These are phyloP conservation scores for Kokia cookei DNA, from an alignment of 441 rosid genomes.

Conservation along the genomic window DNA sequence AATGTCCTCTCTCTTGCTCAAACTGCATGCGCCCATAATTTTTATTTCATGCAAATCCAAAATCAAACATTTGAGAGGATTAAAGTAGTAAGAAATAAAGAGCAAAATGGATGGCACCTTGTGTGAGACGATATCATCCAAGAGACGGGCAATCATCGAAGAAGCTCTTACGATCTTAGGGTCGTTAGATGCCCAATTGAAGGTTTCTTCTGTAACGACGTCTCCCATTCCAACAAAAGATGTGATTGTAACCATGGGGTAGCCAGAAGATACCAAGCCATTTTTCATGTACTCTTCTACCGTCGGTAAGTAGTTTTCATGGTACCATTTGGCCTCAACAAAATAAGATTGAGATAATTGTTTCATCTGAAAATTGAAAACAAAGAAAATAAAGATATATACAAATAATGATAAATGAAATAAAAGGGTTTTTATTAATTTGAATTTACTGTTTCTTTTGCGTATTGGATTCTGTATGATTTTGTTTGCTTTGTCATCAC, in stretches of 20 bases:
- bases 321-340: constrained; percentile 21
- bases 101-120: constrained; percentile 2
- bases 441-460: constrained; percentile 5
- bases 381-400: neutral
- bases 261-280: neutral
- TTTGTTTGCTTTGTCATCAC: neutral
- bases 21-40: neutral
- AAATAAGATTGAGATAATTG: neutral
- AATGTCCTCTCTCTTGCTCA: too few species aligned
- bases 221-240: constrained; percentile 13
- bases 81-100: neutral
- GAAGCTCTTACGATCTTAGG: constrained; percentile 16
- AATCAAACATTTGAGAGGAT: neutral
- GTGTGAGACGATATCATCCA: constrained; percentile 21
- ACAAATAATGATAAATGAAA: neutral
- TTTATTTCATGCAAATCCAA: neutral
- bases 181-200: constrained; percentile 20
- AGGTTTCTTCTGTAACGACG: constrained; percentile 12
- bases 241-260: neutral
- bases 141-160: neutral
- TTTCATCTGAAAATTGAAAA: constrained; percentile 8
- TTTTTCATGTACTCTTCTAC: constrained; percentile 19
- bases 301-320: constrained; percentile 3
- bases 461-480: neutral
- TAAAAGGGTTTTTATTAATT: neutral